Conservation (phyloP, 345 rosid species). For the Brassica carinata region DNA sequence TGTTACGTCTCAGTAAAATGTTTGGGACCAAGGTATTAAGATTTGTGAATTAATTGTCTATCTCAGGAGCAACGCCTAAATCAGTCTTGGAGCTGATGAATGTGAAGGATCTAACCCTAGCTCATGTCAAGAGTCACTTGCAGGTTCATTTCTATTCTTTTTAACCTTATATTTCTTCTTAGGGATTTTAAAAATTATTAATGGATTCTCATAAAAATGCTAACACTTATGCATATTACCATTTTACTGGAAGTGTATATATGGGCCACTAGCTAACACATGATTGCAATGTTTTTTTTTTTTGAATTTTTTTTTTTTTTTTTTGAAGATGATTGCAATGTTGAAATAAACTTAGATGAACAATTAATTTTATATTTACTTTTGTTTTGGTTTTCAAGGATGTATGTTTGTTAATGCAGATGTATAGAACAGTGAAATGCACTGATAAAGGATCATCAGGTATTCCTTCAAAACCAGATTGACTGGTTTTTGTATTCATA, state of each 20-base stretch:
- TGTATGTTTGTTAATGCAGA: slow-evolving; percentile 68
- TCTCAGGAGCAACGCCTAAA: slow-evolving; percentile 94
- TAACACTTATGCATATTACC: background rate
- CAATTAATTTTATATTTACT: slow-evolving; percentile 33
- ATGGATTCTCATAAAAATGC: slow-evolving; percentile 6
- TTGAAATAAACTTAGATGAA: slow-evolving; percentile 46
- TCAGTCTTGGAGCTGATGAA: slow-evolving; percentile 98
- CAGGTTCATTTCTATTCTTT: slow-evolving; percentile 59
- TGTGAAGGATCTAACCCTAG: slow-evolving; percentile 99
- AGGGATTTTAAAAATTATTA: background rate
- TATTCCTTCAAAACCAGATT: slow-evolving; percentile 34
- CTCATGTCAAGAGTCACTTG: slow-evolving; percentile 99
- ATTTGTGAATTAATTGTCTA: background rate
- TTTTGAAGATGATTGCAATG: background rate
- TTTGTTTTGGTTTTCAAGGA: slow-evolving; percentile 26
- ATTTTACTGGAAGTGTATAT: background rate
- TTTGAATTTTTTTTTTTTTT: too few species aligned
- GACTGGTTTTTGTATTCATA: slow-evolving; percentile 25
- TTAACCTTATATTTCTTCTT: background rate
- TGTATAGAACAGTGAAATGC: slow-evolving; percentile 99
- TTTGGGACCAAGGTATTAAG: slow-evolving; percentile 25
- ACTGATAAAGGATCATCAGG: slow-evolving; percentile 86
- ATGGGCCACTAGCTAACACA: slow-evolving; percentile 34
- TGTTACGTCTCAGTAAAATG: slow-evolving; percentile 1
- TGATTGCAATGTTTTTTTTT: background rate